These are phyloP conservation scores for Microbotryum violaceum DNA, from an alignment of 1,284 basidiomycete genomes.

Conservation along the genomic window DNA sequence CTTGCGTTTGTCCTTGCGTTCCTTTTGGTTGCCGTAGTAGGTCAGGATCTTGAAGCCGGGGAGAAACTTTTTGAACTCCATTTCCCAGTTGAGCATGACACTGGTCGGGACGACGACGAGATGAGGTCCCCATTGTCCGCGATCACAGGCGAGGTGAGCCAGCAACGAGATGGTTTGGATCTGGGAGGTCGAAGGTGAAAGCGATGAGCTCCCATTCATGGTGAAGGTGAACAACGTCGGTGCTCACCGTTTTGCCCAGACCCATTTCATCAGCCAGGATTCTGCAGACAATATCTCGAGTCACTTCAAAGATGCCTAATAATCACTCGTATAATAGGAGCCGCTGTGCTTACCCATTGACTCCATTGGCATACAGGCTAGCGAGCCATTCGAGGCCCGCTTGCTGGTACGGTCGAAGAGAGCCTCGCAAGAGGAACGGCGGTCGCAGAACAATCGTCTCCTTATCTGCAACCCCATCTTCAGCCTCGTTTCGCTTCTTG, in stretches of 20 bases:
- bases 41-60: conserved; percentile 87
- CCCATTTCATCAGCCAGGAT: conserved; percentile 61
- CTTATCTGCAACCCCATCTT: conserved; percentile 15
- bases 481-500: conserved; percentile 21
- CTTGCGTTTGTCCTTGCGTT: conserved; percentile 83
- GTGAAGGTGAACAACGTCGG: neutral
- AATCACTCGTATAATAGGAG: neutral
- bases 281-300: neutral
- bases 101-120: conserved; percentile 91
- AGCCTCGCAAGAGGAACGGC: conserved; percentile 77
- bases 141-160: conserved; percentile 86
- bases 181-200: conserved; percentile 44
- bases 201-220: conserved; percentile 8
- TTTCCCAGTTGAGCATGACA: conserved; percentile 95
- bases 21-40: conserved; percentile 85
- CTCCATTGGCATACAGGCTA: conserved; percentile 71
- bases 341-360: conserved; percentile 56
- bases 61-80: conserved; percentile 98
- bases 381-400: conserved; percentile 92
- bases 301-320: too few relatives aligned
- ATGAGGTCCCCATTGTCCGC: conserved; percentile 94
- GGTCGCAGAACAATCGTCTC: conserved; percentile 48
- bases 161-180: conserved; percentile 92
- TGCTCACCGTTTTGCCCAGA: conserved; percentile 9
- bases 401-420: conserved; percentile 87